Evolutionary conservation across 345 rosid genomes (phyloP), one percentile per base, ranked within the genome.

Genomic region (Moricandia moricandioides): DNA sequence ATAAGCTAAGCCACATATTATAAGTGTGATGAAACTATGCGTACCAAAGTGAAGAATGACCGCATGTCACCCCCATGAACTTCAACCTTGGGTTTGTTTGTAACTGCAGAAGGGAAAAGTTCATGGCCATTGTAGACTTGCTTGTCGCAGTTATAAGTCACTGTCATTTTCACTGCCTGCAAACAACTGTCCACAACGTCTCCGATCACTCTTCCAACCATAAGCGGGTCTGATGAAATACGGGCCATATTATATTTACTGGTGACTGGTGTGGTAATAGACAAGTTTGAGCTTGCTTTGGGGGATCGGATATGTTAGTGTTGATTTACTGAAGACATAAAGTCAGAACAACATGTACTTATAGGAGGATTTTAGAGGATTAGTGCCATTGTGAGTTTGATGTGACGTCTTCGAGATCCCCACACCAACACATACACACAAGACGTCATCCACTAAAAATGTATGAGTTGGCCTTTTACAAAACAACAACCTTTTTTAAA

Each of bases 21-120:
- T 21, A 40, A n/a, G n/a, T 47, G 5, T 47, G 18, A 47, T 47
- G 54, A 16, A 47, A 21, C 8, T 47, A n/a, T 47, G 54, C 35
- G 63, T 87, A 94, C 98, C 96, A 94, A 91, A n/a, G 98, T 94
- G 86, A 89, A 94, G 76, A 94, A 91, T 29, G 96, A 87, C 78
- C 97, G 86, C 91, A 94, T 76, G 55, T 94, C 98, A 62, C 88
- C 93, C 0, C 96, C 97, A 68, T 82, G 88, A 21, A 94, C 97
- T 55, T 88, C 93, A 81, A 91, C 98, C 78, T 86, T 88, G 52
- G 98, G 98, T 78, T 86, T 94, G 21, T 61, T 47, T 73, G 87
- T 82, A 6, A 94, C 88, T 0, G 74, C 71, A 16, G 97, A 94
- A 34, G 97, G 98, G 71, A 84, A 88, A 0, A 87, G 82, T 70